Conservation (phyloP, 257 asterid genomes). For the Cruciata laevipes region DNA sequence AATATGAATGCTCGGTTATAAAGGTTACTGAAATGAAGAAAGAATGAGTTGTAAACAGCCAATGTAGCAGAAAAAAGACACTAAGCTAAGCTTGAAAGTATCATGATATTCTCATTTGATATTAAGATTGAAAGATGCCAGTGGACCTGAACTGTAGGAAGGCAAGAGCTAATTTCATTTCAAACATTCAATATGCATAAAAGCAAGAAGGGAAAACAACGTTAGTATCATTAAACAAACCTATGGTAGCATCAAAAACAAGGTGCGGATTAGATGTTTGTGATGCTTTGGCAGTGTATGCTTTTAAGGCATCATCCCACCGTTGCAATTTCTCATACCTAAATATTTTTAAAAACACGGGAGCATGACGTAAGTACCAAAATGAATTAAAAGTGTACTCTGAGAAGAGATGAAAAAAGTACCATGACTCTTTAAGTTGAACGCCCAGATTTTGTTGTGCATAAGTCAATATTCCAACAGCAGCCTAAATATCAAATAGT, state of each 20-base stretch:
- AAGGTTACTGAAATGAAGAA: not conserved
- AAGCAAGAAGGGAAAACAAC: slow-evolving; percentile 4
- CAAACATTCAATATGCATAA: not conserved
- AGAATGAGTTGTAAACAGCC: not conserved
- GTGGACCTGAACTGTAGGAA: not conserved
- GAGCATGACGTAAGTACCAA: not conserved
- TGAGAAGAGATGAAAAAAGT: slow-evolving; percentile 17
- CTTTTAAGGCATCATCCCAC: slow-evolving; percentile 99
- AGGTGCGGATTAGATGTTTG: slow-evolving; percentile 70
- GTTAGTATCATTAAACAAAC: slow-evolving; percentile 36
- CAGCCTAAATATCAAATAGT: slow-evolving; percentile 56
- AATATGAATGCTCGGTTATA: not conserved
- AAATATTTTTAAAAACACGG: not conserved
- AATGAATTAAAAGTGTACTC: not conserved
- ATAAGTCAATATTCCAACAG: slow-evolving; percentile 91
- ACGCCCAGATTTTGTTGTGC: slow-evolving; percentile 93
- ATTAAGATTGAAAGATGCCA: not conserved
- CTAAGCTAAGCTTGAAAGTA: not conserved
- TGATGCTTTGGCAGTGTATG: slow-evolving; percentile 87
- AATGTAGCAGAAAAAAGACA: not conserved
- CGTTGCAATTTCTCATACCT: slow-evolving; percentile 99
- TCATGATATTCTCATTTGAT: not conserved
- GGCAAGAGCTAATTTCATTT: not conserved
- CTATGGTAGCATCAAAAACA: slow-evolving; percentile 93
- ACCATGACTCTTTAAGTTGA: slow-evolving; percentile 97